Evolutionary conservation across 2,329 filamentous ascomycete species (phyloP).

Genomic region (Penicillium carneum): DNA sequence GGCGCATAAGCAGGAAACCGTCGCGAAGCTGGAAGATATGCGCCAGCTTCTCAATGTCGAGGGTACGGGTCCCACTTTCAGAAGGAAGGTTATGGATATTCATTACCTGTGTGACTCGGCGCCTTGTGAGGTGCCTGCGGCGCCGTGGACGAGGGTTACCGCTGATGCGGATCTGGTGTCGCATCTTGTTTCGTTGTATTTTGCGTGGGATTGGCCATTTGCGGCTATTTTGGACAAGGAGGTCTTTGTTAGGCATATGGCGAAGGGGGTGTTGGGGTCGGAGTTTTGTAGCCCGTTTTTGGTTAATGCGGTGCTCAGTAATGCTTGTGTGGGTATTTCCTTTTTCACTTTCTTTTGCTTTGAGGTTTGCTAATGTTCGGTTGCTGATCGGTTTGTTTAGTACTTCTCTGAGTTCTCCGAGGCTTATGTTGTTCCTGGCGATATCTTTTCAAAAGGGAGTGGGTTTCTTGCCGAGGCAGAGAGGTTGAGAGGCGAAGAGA

Average conservation of each 20-base stretch:
- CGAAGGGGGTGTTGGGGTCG: constrained; percentile 54
- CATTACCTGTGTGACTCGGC: constrained; percentile 50
- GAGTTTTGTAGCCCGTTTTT: constrained; percentile 83
- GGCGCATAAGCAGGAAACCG: constrained; percentile 29
- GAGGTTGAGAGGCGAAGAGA: constrained; percentile 36
- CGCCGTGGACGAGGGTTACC: constrained; percentile 81
- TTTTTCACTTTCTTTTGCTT: not conserved
- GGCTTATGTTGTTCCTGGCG: constrained; percentile 47
- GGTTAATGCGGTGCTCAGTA: constrained; percentile 87
- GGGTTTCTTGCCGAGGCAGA: constrained; percentile 50
- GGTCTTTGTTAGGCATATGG: constrained; percentile 68
- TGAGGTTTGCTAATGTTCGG: not conserved
- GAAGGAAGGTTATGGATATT: constrained; percentile 53
- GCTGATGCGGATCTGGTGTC: constrained; percentile 75
- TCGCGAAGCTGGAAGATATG: constrained; percentile 40
- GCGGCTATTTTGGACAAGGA: constrained; percentile 81
- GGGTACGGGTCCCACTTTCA: constrained; percentile 42
- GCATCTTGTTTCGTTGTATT: constrained; percentile 89
- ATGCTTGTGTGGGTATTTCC: constrained; percentile 47
- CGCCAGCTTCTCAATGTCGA: constrained; percentile 42
- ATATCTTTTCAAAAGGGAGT: constrained; percentile 48
- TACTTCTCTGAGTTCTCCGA: constrained; percentile 51
- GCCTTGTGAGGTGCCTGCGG: constrained; percentile 45
- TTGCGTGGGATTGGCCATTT: constrained; percentile 90
- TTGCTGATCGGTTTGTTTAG: constrained; percentile 29